phyloP scores from a whole-genome alignment of 371 early-diverging fungal species.

The Lichtheimia ornata region DNA sequence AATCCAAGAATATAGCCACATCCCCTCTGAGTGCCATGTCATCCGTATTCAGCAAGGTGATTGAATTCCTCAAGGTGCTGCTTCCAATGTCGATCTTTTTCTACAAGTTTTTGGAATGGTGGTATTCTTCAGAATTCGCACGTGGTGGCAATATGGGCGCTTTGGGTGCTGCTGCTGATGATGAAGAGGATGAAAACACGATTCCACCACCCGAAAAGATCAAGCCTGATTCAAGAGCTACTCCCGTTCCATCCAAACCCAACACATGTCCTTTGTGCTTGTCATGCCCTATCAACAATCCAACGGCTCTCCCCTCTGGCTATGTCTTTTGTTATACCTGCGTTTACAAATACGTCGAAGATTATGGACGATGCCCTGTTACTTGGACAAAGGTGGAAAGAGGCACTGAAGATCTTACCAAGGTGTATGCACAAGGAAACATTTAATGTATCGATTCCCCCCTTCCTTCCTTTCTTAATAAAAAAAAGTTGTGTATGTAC shows the following conservation, averaged over 20 bases:
- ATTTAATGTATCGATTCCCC: constrained; percentile 1
- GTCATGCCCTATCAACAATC: constrained; percentile 71
- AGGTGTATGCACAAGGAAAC: constrained; percentile 59
- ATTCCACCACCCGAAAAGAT: constrained; percentile 69
- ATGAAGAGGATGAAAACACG: constrained; percentile 25
- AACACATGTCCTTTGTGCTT: constrained; percentile 84
- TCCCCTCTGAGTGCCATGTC: constrained; percentile 24
- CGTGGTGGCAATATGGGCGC: constrained; percentile 36
- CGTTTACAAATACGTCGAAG: constrained; percentile 67
- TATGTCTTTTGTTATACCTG: constrained; percentile 88
- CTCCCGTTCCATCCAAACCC: constrained; percentile 67
- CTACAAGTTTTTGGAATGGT: constrained; percentile 94
- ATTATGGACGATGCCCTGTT: constrained; percentile 71
- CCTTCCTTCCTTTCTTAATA: too few relatives aligned
- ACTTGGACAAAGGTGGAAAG: constrained; percentile 54
- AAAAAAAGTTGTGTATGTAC: too few relatives aligned
- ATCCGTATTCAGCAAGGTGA: constrained; percentile 49
- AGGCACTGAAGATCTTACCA: constrained; percentile 52
- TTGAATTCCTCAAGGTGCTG: constrained; percentile 73
- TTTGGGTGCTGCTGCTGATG: constrained; percentile 18
- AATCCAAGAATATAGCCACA: neutral
- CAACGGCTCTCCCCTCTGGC: constrained; percentile 81
- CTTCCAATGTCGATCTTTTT: constrained; percentile 91
- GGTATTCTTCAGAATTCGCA: constrained; percentile 82
- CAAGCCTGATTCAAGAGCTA: constrained; percentile 78